Conservation (phyloP, 768 basidiomycete genomes). For the Boletus eberwhitei region DNA sequence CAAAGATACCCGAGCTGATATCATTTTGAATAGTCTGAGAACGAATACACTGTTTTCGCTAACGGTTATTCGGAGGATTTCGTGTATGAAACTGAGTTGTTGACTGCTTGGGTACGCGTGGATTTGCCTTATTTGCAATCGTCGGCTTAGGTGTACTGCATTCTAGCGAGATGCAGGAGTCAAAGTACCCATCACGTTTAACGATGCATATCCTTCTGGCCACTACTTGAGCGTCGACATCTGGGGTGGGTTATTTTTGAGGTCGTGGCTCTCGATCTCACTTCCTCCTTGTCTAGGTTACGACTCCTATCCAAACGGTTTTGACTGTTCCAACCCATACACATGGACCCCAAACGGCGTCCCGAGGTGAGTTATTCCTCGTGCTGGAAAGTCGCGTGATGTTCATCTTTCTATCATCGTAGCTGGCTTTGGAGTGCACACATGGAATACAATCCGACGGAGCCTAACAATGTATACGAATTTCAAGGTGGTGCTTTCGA, state of each 20-base stretch:
- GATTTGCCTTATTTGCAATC: not conserved
- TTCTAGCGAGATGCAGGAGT: constrained; percentile 41
- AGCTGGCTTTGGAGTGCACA: constrained; percentile 42
- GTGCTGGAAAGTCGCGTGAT: not conserved
- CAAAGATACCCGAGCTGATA: constrained; percentile 14
- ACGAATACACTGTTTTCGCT: constrained; percentile 44
- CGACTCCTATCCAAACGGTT: constrained; percentile 46
- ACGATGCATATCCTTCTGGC: constrained; percentile 45
- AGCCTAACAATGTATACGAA: constrained; percentile 24
- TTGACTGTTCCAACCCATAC: constrained; percentile 49
- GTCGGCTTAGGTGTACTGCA: constrained; percentile 1
- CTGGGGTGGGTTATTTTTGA: constrained; percentile 36
- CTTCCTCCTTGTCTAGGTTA: constrained; percentile 10
- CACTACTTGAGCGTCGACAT: constrained; percentile 46
- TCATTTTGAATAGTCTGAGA: constrained; percentile 41
- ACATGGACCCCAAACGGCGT: constrained; percentile 44
- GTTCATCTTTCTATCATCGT: not conserved
- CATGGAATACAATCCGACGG: constrained; percentile 16
- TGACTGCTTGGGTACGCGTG: constrained; percentile 22
- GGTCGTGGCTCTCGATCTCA: not conserved
- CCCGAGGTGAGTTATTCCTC: constrained; percentile 29
- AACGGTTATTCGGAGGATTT: constrained; percentile 38
- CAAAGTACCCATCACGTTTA: constrained; percentile 45
- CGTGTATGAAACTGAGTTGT: constrained; percentile 43
- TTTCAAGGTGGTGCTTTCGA: constrained; percentile 50